Percentiles rank a stretch among this genome's conserved stretches.
Conservation (phyloP, 2,329 filamentous ascomycete genomes). For the Diaporthe ampelina region DNA sequence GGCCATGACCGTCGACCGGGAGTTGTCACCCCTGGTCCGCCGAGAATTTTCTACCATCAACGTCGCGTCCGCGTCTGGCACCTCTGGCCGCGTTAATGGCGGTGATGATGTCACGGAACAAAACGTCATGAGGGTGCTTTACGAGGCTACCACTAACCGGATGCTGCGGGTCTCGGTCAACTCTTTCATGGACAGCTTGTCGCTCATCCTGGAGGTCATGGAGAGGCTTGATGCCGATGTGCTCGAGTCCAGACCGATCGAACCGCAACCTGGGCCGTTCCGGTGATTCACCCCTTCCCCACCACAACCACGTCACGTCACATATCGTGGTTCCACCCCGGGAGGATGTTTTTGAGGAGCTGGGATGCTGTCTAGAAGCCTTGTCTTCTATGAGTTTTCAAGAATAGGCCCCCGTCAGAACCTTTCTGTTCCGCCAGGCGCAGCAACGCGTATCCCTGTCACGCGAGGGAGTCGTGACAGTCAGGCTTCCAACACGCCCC, state of each 20-base stretch:
- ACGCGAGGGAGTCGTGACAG: conserved; percentile 26
- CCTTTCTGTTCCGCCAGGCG: conserved; percentile 23
- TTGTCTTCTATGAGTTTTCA: not conserved
- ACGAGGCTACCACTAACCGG: conserved; percentile 91
- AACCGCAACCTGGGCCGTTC: conserved; percentile 34
- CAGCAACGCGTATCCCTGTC: conserved; percentile 29
- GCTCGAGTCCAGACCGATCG: conserved; percentile 57
- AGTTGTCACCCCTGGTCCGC: conserved; percentile 77
- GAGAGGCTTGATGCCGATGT: conserved; percentile 90
- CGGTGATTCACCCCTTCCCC: conserved; percentile 27
- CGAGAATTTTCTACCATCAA: conserved; percentile 43
- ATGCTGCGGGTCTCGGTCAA: conserved; percentile 98
- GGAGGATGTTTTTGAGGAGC: conserved; percentile 1
- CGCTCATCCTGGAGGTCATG: conserved; percentile 90
- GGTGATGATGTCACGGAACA: conserved; percentile 44
- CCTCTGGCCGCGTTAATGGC: not conserved
- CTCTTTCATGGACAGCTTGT: conserved; percentile 92
- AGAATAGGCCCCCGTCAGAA: conserved; percentile 32
- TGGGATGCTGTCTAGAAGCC: conserved; percentile 12
- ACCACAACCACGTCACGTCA: conserved; percentile 23
- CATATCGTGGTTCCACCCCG: conserved; percentile 3
- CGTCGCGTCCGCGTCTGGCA: not conserved
- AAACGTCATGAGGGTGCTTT: conserved; percentile 77
- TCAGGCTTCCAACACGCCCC: conserved; percentile 1
- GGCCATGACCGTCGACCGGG: conserved; percentile 86